A percentile compares a stretch with the other conserved stretches of the same genome.
Evolutionary conservation across 495 filamentous ascomycete genomes (phyloP).

Genomic region (Daldinia grandis): DNA sequence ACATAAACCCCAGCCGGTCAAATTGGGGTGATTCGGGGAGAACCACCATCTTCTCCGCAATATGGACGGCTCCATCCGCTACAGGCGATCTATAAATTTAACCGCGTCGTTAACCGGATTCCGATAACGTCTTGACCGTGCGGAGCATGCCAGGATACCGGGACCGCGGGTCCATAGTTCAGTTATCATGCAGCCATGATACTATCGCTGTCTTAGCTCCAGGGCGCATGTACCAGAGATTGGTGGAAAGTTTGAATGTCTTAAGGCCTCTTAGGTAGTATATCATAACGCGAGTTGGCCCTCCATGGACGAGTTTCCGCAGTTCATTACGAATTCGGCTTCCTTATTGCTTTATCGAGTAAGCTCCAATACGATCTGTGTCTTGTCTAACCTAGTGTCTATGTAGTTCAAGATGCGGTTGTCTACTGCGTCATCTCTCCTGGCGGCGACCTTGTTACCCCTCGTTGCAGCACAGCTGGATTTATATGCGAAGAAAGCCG

Average conservation of each 20-base stretch:
- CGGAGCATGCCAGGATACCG: not conserved
- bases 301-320: not conserved
- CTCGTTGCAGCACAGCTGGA: slow-evolving; percentile 54
- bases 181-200: not conserved
- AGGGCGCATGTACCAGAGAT: slow-evolving; percentile 1
- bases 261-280: not conserved
- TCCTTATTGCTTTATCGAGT: not conserved
- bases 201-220: not conserved
- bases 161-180: not conserved
- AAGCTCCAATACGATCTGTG: not conserved
- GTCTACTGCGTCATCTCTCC: not conserved
- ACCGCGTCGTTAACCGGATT: not conserved
- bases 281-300: not conserved
- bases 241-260: slow-evolving; percentile 5
- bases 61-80: not conserved
- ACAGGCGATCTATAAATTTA: not conserved
- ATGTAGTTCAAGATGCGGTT: slow-evolving; percentile 8
- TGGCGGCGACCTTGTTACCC: slow-evolving; percentile 23
- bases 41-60: not conserved
- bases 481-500: slow-evolving; percentile 60
- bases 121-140: not conserved
- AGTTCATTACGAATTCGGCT: not conserved
- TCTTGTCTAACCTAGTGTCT: not conserved
- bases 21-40: not conserved
- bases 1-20: slow-evolving; percentile 4